A percentile compares a stretch with the other conserved stretches of the same genome.
These are phyloP conservation scores for Avicennia marina DNA, from an alignment of 257 asterid species.

Conservation along the genomic window DNA sequence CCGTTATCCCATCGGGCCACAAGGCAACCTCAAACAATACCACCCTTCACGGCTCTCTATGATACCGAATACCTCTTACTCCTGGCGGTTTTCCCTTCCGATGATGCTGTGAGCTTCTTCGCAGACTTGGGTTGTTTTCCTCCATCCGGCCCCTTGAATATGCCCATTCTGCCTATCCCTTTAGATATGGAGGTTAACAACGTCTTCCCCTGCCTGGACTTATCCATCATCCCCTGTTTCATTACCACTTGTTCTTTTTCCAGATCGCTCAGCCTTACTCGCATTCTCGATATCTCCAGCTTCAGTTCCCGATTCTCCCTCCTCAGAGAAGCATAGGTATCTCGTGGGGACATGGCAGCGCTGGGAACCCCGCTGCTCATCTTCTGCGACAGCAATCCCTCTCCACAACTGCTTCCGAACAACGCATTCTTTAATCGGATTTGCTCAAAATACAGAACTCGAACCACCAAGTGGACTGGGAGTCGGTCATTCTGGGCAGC, in stretches of 20 bases:
- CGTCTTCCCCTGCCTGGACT: conserved; percentile 24
- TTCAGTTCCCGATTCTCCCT: conserved; percentile 64
- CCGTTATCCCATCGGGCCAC: no score
- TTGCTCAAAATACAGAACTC: conserved; percentile 59
- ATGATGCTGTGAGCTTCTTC: no score
- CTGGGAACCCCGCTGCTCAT: conserved; percentile 56
- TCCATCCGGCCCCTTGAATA: conserved; percentile 34
- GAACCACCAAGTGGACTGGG: conserved; percentile 50
- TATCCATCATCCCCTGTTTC: conserved; percentile 68
- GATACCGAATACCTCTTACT: no score
- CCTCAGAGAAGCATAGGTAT: conserved; percentile 51
- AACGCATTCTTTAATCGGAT: conserved; percentile 46
- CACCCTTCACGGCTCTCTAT: no score
- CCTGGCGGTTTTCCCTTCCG: no score
- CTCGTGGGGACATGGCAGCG: conserved; percentile 58
- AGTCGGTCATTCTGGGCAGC: conserved; percentile 68
- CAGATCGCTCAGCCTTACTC: conserved; percentile 57
- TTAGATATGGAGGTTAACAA: conserved; percentile 37
- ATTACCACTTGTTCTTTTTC: conserved; percentile 63
- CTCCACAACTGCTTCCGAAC: conserved; percentile 43
- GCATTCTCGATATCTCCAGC: conserved; percentile 66
- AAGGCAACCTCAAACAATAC: no score
- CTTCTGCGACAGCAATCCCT: conserved; percentile 39
- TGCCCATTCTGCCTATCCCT: conserved; percentile 41
- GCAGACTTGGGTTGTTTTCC: no score